These are phyloP conservation scores for Colletotrichum chrysophilum DNA, from an alignment of 2,329 filamentous ascomycete species.

Conservation along the genomic window DNA sequence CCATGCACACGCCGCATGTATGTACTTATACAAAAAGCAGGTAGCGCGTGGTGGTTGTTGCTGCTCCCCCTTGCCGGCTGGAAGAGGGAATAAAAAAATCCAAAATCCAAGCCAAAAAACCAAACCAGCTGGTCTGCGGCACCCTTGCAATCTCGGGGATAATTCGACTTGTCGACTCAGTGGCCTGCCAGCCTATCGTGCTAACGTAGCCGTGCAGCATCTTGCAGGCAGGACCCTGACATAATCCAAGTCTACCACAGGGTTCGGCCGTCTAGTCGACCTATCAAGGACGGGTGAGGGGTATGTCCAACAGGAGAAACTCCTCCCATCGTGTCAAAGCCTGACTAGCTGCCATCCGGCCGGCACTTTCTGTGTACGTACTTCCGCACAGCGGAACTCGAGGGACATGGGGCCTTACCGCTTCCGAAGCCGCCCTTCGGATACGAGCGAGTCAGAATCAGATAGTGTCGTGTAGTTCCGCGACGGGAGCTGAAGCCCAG, in stretches of 20 bases:
- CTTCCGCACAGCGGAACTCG: conserved; percentile 2
- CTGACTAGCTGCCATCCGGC: conserved; percentile 19
- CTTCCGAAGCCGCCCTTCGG: conserved; percentile 12
- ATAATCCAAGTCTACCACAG: neutral
- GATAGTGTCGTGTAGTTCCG: conserved; percentile 1
- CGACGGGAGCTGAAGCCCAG: neutral
- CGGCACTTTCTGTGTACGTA: conserved; percentile 19
- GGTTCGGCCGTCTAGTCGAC: neutral
- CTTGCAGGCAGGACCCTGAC: conserved; percentile 18
- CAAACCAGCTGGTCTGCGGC: neutral
- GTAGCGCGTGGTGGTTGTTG: neutral
- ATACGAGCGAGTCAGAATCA: conserved; percentile 20
- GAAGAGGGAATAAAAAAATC: neutral
- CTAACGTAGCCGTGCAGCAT: conserved; percentile 1
- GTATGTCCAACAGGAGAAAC: conserved; percentile 7
- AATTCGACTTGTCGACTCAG: conserved; percentile 22
- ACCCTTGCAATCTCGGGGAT: conserved; percentile 20
- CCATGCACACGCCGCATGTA: neutral
- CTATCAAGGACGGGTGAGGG: conserved; percentile 1
- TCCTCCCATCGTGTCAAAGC: conserved; percentile 7
- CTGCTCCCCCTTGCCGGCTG: neutral
- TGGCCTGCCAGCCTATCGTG: neutral
- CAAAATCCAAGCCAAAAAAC: neutral
- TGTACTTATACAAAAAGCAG: neutral
- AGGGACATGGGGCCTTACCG: conserved; percentile 3